phyloP scores from a whole-genome alignment of 768 basidiomycete species.

The Botryobasidium botryosum region DNA sequence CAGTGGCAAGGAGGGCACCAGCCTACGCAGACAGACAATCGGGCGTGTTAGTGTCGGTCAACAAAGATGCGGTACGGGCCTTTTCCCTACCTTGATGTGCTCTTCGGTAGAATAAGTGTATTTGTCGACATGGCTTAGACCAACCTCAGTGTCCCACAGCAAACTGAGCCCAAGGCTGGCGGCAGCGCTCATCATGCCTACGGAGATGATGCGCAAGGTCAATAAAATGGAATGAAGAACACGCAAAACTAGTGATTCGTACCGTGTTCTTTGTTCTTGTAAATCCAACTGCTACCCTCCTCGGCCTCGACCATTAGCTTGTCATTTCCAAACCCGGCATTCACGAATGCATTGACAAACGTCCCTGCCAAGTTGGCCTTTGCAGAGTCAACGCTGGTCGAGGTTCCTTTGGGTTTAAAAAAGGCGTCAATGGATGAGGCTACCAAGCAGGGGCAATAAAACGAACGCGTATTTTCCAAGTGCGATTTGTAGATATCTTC shows the following conservation, averaged over 20 bases:
- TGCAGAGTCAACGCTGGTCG: slow-evolving; percentile 79
- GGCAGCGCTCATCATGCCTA: slow-evolving; percentile 91
- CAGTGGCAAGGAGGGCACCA: slow-evolving; percentile 87
- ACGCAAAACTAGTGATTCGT: slow-evolving; percentile 12
- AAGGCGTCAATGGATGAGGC: background rate
- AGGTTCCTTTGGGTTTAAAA: slow-evolving; percentile 30
- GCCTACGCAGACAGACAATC: slow-evolving; percentile 29
- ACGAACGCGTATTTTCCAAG: slow-evolving; percentile 69
- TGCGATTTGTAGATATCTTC: slow-evolving; percentile 98
- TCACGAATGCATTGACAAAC: slow-evolving; percentile 97
- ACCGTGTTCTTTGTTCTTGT: slow-evolving; percentile 99
- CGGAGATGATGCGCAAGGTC: slow-evolving; percentile 1
- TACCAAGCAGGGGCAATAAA: background rate
- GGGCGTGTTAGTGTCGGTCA: background rate
- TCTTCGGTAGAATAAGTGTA: slow-evolving; percentile 95
- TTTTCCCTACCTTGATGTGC: slow-evolving; percentile 61
- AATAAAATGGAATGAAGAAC: background rate
- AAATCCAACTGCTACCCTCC: slow-evolving; percentile 96
- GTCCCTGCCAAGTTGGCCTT: slow-evolving; percentile 89
- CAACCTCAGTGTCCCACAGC: slow-evolving; percentile 92
- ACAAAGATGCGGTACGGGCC: background rate
- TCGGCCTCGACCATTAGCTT: slow-evolving; percentile 95
- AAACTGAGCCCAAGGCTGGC: slow-evolving; percentile 86
- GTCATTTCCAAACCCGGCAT: slow-evolving; percentile 96
- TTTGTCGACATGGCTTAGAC: slow-evolving; percentile 88